A percentile compares a stretch with the other conserved stretches of the same genome.
Conservation (phyloP, 176 grass and related monocot genomes). For the Elaeis guineensis region DNA sequence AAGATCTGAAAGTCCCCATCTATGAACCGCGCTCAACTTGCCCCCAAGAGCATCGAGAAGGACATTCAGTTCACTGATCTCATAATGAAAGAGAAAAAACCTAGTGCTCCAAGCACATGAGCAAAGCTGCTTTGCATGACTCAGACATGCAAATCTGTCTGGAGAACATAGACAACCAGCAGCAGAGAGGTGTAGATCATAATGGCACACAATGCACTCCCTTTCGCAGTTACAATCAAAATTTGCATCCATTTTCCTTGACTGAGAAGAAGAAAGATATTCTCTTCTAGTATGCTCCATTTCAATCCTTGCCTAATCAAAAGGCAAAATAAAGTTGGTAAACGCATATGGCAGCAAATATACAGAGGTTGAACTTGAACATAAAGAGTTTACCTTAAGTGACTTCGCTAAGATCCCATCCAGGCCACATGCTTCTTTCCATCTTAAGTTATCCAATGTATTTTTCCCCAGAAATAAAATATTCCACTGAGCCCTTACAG, state of each 20-base stretch:
- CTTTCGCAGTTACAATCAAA: constrained; percentile 69
- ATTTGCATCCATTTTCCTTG: constrained; percentile 66
- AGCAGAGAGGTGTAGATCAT: constrained; percentile 90
- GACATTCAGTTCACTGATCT: constrained; percentile 74
- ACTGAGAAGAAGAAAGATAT: constrained; percentile 42
- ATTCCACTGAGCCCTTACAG: constrained; percentile 86
- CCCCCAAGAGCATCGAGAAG: constrained; percentile 81
- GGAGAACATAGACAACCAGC: constrained; percentile 52
- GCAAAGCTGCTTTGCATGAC: constrained; percentile 79
- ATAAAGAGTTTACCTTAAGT: constrained; percentile 54
- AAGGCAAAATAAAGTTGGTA: constrained; percentile 21
- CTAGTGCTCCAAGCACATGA: constrained; percentile 65
- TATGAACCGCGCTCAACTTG: constrained; percentile 85
- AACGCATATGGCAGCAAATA: constrained; percentile 4
- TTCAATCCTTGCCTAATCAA: constrained; percentile 54
- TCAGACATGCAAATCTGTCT: constrained; percentile 58
- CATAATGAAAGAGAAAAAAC: constrained; percentile 74
- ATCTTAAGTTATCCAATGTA: constrained; percentile 51
- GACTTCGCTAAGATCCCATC: constrained; percentile 58
- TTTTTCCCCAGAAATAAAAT: constrained; percentile 53
- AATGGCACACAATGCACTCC: constrained; percentile 81
- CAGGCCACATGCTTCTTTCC: constrained; percentile 57
- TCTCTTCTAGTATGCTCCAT: constrained; percentile 47
- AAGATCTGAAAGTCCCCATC: constrained; percentile 77
- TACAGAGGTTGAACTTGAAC: not conserved